These are phyloP conservation scores for Claviceps purpurea DNA, from an alignment of 2,329 filamentous ascomycete genomes.

Conservation along the genomic window DNA sequence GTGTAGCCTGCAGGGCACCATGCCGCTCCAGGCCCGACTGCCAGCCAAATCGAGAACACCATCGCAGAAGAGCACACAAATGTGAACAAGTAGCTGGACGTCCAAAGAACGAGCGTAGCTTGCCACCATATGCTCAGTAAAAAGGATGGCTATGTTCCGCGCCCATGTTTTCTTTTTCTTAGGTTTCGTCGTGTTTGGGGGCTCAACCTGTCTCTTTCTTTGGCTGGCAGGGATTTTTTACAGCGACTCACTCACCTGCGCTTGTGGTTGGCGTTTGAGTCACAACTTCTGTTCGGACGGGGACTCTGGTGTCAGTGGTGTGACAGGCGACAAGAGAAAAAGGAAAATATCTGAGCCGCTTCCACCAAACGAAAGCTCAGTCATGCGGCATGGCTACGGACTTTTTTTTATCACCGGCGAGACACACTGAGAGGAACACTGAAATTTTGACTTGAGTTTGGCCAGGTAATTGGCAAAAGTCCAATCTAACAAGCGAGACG, in stretches of 20 bases:
- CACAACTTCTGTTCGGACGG: background rate
- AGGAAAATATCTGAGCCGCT: background rate
- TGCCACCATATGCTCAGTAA: background rate
- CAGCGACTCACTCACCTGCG: background rate
- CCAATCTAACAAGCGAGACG: constrained; percentile 1
- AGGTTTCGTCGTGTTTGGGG: background rate
- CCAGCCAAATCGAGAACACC: background rate
- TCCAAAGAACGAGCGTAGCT: no score
- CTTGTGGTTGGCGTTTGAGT: background rate
- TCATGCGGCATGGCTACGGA: background rate
- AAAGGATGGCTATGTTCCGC: background rate
- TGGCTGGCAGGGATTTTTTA: background rate
- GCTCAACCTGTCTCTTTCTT: background rate
- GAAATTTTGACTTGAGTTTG: constrained; percentile 1
- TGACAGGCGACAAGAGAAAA: background rate
- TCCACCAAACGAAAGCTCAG: background rate
- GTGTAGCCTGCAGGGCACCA: background rate
- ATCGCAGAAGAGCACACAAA: background rate
- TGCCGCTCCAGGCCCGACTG: background rate
- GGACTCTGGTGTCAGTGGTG: no score
- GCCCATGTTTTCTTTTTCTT: background rate
- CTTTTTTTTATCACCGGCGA: background rate
- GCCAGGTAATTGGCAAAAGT: background rate
- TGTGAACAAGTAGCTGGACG: background rate
- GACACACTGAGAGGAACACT: background rate